Percentiles rank a stretch among this genome's conserved stretches.
These are phyloP conservation scores for Pyrrhoderma noxium DNA, from an alignment of 1,284 basidiomycete genomes.

Conservation along the genomic window DNA sequence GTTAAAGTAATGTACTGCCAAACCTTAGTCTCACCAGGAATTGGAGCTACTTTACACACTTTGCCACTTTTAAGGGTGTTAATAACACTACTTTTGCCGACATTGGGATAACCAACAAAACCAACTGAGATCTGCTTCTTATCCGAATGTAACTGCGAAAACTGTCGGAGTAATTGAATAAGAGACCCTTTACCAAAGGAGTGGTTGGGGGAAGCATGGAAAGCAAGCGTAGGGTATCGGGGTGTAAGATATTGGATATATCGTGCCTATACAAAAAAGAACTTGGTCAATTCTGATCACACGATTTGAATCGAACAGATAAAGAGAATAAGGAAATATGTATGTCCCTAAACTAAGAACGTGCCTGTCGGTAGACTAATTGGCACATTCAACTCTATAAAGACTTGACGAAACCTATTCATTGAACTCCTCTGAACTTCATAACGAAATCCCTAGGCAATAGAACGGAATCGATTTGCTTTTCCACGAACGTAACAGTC, in stretches of 20 bases:
- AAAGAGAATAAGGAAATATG: slow-evolving; percentile 23
- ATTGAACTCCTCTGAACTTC: slow-evolving; percentile 26
- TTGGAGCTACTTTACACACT: slow-evolving; percentile 94
- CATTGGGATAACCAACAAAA: slow-evolving; percentile 97
- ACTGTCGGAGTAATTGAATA: slow-evolving; percentile 95
- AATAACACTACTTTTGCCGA: slow-evolving; percentile 96
- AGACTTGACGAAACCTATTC: slow-evolving; percentile 27
- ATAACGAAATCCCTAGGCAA: slow-evolving; percentile 30
- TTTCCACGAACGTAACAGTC: slow-evolving; percentile 59
- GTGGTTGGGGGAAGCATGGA: slow-evolving; percentile 98
- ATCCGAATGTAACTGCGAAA: slow-evolving; percentile 94
- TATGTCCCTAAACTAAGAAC: slow-evolving; percentile 39
- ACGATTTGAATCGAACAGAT: slow-evolving; percentile 13
- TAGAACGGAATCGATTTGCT: slow-evolving; percentile 35
- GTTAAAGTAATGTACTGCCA: slow-evolving; percentile 99
- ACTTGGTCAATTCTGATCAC: background rate
- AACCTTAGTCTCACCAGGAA: slow-evolving; percentile 98
- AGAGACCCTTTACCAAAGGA: slow-evolving; percentile 98
- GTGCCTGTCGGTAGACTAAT: slow-evolving; percentile 22
- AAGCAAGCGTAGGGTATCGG: slow-evolving; percentile 92
- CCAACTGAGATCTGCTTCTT: slow-evolving; percentile 99
- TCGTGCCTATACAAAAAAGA: slow-evolving; percentile 60
- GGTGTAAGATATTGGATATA: slow-evolving; percentile 96
- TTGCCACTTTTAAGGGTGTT: slow-evolving; percentile 99
- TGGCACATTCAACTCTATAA: slow-evolving; percentile 35